phyloP scores from a whole-genome alignment of 2,329 filamentous ascomycete species.

The Cladosporium oxysporum region DNA sequence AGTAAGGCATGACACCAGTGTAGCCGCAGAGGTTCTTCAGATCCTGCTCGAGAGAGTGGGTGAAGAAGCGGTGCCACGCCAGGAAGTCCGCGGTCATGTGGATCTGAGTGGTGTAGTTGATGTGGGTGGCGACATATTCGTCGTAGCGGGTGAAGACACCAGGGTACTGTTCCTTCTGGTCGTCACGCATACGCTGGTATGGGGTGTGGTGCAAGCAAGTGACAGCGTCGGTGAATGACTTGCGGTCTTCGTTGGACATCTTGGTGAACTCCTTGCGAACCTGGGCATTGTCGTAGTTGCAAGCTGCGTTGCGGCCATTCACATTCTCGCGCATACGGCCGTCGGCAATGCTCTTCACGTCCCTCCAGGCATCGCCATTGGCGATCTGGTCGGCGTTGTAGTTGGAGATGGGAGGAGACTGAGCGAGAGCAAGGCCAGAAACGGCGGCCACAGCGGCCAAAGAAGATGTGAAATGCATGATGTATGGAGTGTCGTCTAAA shows the following conservation, averaged over 20 bases:
- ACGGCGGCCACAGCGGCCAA: slow-evolving; percentile 16
- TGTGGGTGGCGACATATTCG: slow-evolving; percentile 27
- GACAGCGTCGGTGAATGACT: slow-evolving; percentile 24
- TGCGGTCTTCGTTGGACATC: slow-evolving; percentile 23
- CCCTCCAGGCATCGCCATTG: slow-evolving; percentile 22
- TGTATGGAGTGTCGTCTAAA: slow-evolving; percentile 1
- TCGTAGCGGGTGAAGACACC: slow-evolving; percentile 26
- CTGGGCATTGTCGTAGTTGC: slow-evolving; percentile 23
- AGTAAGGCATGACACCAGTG: slow-evolving; percentile 47
- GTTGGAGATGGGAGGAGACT: slow-evolving; percentile 19
- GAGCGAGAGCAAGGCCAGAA: slow-evolving; percentile 15
- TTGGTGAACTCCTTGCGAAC: slow-evolving; percentile 21
- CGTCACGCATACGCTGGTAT: slow-evolving; percentile 14
- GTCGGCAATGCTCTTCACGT: slow-evolving; percentile 19
- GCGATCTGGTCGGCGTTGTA: slow-evolving; percentile 22
- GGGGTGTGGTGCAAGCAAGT: slow-evolving; percentile 26
- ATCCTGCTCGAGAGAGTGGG: slow-evolving; percentile 42
- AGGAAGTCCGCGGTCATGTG: slow-evolving; percentile 36
- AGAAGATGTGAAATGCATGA: slow-evolving; percentile 18
- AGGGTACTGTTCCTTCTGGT: slow-evolving; percentile 19
- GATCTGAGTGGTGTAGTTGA: slow-evolving; percentile 24
- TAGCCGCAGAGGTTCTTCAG: slow-evolving; percentile 42
- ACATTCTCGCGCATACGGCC: slow-evolving; percentile 20
- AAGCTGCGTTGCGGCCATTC: slow-evolving; percentile 12
- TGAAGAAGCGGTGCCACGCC: slow-evolving; percentile 42